These are phyloP conservation scores for Taiwanofungus camphoratus DNA, from an alignment of 1,284 basidiomycete species.

Conservation along the genomic window DNA sequence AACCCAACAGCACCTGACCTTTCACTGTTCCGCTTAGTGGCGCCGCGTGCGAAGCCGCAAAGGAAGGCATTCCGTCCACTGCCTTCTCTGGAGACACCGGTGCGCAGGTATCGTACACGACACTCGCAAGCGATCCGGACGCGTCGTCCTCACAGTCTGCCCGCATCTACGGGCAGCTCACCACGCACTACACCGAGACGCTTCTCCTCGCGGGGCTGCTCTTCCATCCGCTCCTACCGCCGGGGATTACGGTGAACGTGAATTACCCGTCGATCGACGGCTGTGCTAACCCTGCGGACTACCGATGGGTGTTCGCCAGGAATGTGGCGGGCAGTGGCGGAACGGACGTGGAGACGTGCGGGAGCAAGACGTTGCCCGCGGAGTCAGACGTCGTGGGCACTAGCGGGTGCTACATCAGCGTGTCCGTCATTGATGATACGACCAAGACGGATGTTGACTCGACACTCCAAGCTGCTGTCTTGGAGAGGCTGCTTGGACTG, in stretches of 20 bases:
- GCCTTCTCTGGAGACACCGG: slow-evolving; percentile 42
- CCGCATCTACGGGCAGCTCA: slow-evolving; percentile 35
- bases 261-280: slow-evolving; percentile 40
- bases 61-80: slow-evolving; percentile 42
- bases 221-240: slow-evolving; percentile 33
- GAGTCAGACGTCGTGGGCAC: slow-evolving; percentile 32
- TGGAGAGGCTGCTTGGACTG: slow-evolving; percentile 27
- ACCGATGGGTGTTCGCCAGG: slow-evolving; percentile 43
- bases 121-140: slow-evolving; percentile 30
- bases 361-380: slow-evolving; percentile 33
- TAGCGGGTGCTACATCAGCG: slow-evolving; percentile 38
- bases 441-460: slow-evolving; percentile 39
- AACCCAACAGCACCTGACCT: not conserved
- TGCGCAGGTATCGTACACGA: slow-evolving; percentile 40
- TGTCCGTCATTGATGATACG: slow-evolving; percentile 42
- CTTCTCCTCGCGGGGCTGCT: slow-evolving; percentile 27
- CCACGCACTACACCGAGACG: slow-evolving; percentile 33
- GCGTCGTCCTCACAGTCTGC: slow-evolving; percentile 31
- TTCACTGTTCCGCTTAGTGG: slow-evolving; percentile 29
- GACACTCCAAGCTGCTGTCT: slow-evolving; percentile 33
- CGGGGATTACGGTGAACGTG: slow-evolving; percentile 40
- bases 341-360: slow-evolving; percentile 39
- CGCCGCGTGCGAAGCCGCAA: slow-evolving; percentile 40
- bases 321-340: slow-evolving; percentile 26
- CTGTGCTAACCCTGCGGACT: slow-evolving; percentile 33